Base-by-base conservation (phyloP, 2,329 filamentous ascomycete species). In the Fusarium concolor region DNA sequence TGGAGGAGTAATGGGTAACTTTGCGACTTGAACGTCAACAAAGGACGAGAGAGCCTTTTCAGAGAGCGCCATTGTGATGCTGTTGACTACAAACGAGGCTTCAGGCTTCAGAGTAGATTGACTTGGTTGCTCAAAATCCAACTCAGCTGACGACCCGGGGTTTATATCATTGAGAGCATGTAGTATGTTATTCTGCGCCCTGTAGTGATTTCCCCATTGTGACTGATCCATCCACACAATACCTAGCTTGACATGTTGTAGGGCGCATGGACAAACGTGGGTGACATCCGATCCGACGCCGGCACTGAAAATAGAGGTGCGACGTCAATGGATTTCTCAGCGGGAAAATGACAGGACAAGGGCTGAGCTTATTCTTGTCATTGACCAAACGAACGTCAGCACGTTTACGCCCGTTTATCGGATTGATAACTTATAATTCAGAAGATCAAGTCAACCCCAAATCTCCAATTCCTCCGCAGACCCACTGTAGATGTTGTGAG, bases 121-220 rank as follows among this genome's bases (percentile, higher is more conserved):
- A 35, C 15, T 35, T 17, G 15, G 4, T 6, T 35, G 17, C 15
- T n/a, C 15, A 29, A 38, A 39, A 20, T 35, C 44, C 22, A 38
- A 29, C 47, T 33, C 50, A 46, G 29, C 39, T 38, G 56, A 54
- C 38, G 17, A n/a, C 14, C 31, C 18, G 15, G 14, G 26, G 22
- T 45, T 57, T 65, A 63, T 66, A 45, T 45, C 18, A 18, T 11
- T 50, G 35, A 10, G 6, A 14, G 6, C 5, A 15, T 12, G 22
- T 42, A 39, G 5, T 41, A 37, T 47, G 15, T 41, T 28, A 11
- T 22, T 5, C 35, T 45, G 29, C 66, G 66, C 66, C 66, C 66
- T 69, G 66, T 67, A 28, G 51, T 62, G 66, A 70, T 50, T 50
- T 60, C 61, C 60, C 65, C 65, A 66, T 64, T 56, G 35, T 56